Evolutionary conservation across 1,284 basidiomycete species (phyloP).

Genomic region (Cryptococcus floricola): DNA sequence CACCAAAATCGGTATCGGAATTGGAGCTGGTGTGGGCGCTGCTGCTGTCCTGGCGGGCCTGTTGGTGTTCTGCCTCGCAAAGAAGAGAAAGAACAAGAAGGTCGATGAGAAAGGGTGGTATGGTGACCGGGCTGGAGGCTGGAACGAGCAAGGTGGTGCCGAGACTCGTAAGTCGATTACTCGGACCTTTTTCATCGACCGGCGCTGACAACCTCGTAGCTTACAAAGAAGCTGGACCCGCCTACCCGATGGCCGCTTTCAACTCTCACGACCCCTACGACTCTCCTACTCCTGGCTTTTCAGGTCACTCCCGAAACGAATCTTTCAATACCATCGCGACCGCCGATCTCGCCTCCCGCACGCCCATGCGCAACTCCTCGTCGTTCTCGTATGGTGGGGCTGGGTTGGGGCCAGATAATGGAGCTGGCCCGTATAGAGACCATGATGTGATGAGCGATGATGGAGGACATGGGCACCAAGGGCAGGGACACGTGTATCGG

Average conservation of each 20-base stretch:
- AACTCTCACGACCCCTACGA: constrained; percentile 14
- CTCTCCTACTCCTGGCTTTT: constrained; percentile 2
- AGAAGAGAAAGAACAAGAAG: constrained; percentile 23
- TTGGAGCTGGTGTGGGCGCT: constrained; percentile 38
- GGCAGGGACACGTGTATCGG: constrained; percentile 8
- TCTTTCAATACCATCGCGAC: constrained; percentile 43
- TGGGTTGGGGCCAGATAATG: neutral
- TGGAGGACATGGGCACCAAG: neutral
- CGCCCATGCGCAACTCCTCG: constrained; percentile 17
- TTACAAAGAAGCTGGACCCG: constrained; percentile 25
- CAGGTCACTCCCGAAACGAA: constrained; percentile 21
- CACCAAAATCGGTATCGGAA: constrained; percentile 42
- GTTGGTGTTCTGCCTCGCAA: constrained; percentile 26
- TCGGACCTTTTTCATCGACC: neutral
- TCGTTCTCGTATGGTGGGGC: constrained; percentile 3
- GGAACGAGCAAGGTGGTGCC: constrained; percentile 13
- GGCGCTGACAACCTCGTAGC: constrained; percentile 12
- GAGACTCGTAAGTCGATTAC: neutral
- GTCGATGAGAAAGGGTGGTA: constrained; percentile 31
- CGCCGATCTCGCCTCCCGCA: constrained; percentile 27
- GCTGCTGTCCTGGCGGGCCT: constrained; percentile 30
- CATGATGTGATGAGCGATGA: constrained; percentile 15
- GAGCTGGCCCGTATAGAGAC: constrained; percentile 10
- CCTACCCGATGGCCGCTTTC: constrained; percentile 24
- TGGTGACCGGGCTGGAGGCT: constrained; percentile 9